Evolutionary conservation across 2,329 filamentous ascomycete species (phyloP).

Genomic region (Penicillium oxalicum): DNA sequence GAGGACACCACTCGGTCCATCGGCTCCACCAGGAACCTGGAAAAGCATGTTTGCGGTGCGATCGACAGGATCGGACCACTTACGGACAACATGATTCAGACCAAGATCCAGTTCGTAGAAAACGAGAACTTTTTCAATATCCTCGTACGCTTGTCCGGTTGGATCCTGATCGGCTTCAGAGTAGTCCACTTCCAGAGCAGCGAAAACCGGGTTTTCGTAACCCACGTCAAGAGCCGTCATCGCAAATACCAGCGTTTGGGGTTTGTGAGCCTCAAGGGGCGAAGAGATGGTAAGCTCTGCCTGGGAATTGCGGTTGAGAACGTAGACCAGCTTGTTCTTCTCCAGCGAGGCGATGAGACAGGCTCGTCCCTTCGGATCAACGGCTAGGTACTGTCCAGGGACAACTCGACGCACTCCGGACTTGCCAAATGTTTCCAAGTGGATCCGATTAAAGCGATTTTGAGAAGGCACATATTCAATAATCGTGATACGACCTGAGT

Average conservation of each 20-base stretch:
- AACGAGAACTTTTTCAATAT: conserved; percentile 83
- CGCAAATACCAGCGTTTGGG: conserved; percentile 82
- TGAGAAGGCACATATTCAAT: conserved; percentile 83
- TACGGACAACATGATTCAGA: conserved; percentile 92
- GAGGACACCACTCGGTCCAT: conserved; percentile 89
- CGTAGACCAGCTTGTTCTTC: conserved; percentile 99
- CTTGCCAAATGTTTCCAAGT: conserved; percentile 97
- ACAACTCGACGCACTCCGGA: conserved; percentile 89
- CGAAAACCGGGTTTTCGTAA: conserved; percentile 95
- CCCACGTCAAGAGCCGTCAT: conserved; percentile 87
- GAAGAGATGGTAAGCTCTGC: conserved; percentile 95
- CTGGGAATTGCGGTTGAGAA: conserved; percentile 90
- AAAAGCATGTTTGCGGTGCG: conserved; percentile 84
- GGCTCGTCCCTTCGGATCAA: conserved; percentile 91
- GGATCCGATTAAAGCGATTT: conserved; percentile 81
- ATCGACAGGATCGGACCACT: conserved; percentile 93
- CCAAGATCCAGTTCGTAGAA: conserved; percentile 98
- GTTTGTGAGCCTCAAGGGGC: conserved; percentile 90
- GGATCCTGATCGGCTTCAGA: conserved; percentile 86
- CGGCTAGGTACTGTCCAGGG: conserved; percentile 91
- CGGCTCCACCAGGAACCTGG: conserved; percentile 87
- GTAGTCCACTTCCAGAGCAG: conserved; percentile 89
- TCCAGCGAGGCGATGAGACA: conserved; percentile 91
- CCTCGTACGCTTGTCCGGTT: conserved; percentile 71
- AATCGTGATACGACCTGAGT: conserved; percentile 91